Evolutionary conservation across 2,329 filamentous ascomycete species (phyloP), one percentile per base, ranked within the genome.

Genomic region (Passalora sequoiae): DNA sequence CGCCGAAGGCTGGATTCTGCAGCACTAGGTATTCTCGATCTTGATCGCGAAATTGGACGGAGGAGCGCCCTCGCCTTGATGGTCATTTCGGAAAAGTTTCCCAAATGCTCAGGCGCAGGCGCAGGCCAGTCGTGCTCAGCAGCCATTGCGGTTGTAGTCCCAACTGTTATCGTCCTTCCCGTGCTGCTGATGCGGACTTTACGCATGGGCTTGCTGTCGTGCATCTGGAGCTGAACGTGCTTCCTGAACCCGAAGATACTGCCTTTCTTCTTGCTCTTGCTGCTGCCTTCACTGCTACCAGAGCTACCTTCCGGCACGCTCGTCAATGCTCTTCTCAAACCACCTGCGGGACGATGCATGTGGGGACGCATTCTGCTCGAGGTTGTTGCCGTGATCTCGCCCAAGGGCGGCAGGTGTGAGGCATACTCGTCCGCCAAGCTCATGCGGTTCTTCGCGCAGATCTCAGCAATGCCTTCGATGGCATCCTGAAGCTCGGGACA

Each of bases 401-500:
- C 77, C 42, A 79, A 66, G 0, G 78, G 78, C 16, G 78, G 78
- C 25, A 80, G 70, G 60, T 82, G 78, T 31, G 77, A 76, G 24
- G 71, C 73, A 58, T 82, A 79, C 57, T 81, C 77, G 55, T 81
- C 77, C 7, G 78, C 77, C 46, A 82, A 63, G 53, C 77, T 80
- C 56, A 80, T 65, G 51, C 73, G 73, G 60, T 76, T 81, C 46
- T 76, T 69, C 3, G 78, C 78, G 52, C 76, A 79, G 47, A 82
- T 80, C 54, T 80, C 76, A 17, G 78, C 77, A 52, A 82, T 81
- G 12, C 76, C 75, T 55, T 81, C 75, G 40, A 82, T 69, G 7
- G 77, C 77, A 10, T 65, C 65, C 49, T 74, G 67, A 35, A 81
- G 77, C 52, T 81, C 77, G 25, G 49, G 44, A 30, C 52, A 46